Percentiles rank a stretch among this genome's conserved stretches.
Conservation (phyloP, 2,329 filamentous ascomycete species). For the Botrytis aclada region DNA sequence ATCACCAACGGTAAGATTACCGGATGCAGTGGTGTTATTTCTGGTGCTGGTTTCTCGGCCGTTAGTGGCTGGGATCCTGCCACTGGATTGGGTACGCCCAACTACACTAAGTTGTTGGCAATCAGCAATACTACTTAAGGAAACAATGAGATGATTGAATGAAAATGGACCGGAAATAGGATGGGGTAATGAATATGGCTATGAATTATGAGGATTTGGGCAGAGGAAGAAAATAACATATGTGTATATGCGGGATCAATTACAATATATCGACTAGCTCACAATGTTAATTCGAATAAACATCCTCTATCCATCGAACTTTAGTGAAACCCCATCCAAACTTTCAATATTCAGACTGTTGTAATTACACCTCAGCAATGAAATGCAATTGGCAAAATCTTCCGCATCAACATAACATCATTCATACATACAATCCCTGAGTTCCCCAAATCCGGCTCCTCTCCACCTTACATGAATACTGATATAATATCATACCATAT, state of each 20-base stretch:
- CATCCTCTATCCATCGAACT: not conserved
- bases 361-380: not conserved
- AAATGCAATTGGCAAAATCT: fast-evolving
- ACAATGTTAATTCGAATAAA: not conserved
- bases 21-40: constrained; percentile 38
- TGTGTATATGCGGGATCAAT: not conserved
- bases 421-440: not conserved
- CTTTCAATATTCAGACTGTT: not conserved
- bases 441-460: not conserved
- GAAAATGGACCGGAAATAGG: not conserved
- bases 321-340: not conserved
- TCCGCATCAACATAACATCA: not conserved
- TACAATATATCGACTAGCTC: not conserved
- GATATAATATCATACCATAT: not conserved
- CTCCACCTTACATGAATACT: not conserved
- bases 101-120: constrained; percentile 24
- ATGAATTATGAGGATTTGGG: not conserved
- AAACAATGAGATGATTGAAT: not conserved
- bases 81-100: constrained; percentile 47
- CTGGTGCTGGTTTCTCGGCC: constrained; percentile 12
- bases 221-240: not conserved
- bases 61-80: constrained; percentile 45
- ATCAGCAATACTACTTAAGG: constrained; percentile 21
- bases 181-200: not conserved
- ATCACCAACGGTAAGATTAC: constrained; percentile 41